Evolutionary conservation across 495 filamentous ascomycete species (phyloP), one percentile per base, ranked within the genome.

Genomic region (Penicillium arizonense): DNA sequence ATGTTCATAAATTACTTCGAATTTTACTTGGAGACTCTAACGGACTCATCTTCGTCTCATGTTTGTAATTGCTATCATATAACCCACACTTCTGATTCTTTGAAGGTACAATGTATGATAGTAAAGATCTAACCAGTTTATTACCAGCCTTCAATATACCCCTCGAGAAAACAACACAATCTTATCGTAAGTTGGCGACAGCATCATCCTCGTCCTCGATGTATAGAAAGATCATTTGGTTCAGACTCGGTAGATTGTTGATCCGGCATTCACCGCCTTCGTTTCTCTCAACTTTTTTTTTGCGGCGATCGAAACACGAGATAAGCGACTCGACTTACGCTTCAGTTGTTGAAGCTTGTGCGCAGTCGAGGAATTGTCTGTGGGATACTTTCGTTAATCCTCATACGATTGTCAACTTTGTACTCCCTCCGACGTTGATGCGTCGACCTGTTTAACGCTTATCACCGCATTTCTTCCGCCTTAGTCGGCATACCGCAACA

Each of bases 251-350:
- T 48, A 26, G 26, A 68, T 59, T 18, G 28, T 59, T 65, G 52
- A 63, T 67, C 60, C 58, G 50, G 0, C 1, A 5, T 43, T 73
- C 66, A 77, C 72, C 72, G 74, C 72, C 69, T 62, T 59, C 50
- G 53, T 49, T 53, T 60, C 53, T 49, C 55, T 62, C 43, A 45
- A 58, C 55, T 60, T 66, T 66, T 65, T 62, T 65, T 57, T 60
- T 62, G 52, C 52, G 45, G 53, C 49, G 20, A 61, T 30, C 28
- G 60, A 67, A 64, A 61, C 51, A 62, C 52, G 35, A 42, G 30
- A 49, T 44, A 39, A 26, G 47, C 44, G 39, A 56, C 51, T 50
- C 30, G 44, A 53, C 38, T 39, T 58, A 50, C 24, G 49, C 48
- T 52, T 48, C 44, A 47, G 34, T 40, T 16, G 39, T 46, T 53